Conservation (phyloP, 2,329 filamentous ascomycete genomes). For the Neonectria sp. region DNA sequence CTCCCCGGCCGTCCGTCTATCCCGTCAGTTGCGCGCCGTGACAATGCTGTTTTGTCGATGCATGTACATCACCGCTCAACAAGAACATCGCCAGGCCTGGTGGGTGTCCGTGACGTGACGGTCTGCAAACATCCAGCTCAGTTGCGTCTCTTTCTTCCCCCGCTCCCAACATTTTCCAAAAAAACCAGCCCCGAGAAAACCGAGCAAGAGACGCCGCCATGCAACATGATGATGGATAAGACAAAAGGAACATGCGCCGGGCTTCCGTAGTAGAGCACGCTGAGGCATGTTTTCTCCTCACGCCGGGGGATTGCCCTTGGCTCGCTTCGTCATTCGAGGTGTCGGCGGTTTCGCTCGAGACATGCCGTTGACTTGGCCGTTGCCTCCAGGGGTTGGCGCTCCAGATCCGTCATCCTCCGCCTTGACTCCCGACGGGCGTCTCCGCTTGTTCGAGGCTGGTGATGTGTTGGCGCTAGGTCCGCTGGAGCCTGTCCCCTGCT, state of each 20-base stretch:
- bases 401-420: conserved; percentile 67
- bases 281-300: conserved; percentile 35
- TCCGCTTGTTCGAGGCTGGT: conserved; percentile 72
- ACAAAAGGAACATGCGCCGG: conserved; percentile 47
- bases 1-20: conserved; percentile 5
- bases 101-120: conserved; percentile 20
- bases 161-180: conserved; percentile 42
- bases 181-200: conserved; percentile 41
- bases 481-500: conserved; percentile 77
- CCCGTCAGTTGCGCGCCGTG: conserved; percentile 20
- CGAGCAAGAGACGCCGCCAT: conserved; percentile 54
- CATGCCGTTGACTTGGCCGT: conserved; percentile 67
- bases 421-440: conserved; percentile 72
- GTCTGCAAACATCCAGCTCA: conserved; percentile 36
- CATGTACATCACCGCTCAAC: conserved; percentile 30
- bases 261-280: conserved; percentile 16
- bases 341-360: conserved; percentile 70
- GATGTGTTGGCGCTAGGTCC: conserved; percentile 79
- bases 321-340: conserved; percentile 70
- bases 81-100: conserved; percentile 28
- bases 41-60: conserved; percentile 21
- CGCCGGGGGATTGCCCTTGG: conserved; percentile 62
- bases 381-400: conserved; percentile 63
- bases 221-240: conserved; percentile 55
- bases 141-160: conserved; percentile 42